Evolutionary conservation across 2,329 filamentous ascomycete species (phyloP), one percentile per base, ranked within the genome.

Genomic region (Laburnicola sp.): DNA sequence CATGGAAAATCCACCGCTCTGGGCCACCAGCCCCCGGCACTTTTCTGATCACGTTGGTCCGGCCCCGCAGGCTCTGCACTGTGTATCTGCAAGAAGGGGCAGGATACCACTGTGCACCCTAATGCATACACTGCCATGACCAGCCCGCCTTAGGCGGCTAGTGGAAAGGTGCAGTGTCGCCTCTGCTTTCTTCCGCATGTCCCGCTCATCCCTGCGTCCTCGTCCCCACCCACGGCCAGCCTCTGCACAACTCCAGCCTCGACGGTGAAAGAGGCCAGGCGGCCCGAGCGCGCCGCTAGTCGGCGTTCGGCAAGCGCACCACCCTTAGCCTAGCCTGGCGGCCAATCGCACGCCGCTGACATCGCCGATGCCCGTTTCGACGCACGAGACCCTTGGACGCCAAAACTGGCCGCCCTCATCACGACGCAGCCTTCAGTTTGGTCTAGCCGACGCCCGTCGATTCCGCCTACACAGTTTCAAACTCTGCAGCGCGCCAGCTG

Each of bases 361-460:
- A 44, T 45, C 61, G 62, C 61, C 54, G 62, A 63, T 68, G 55
- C 52, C 63, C 63, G 63, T 66, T 66, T 63, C 56, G 57, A 56
- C 16, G 50, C 56, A 56, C 55, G 43, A 48, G 52, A 60, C 61
- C 63, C 63, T 63, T 62, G 62, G 58, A 50, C 36, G 36, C 28
- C 53, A 40, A 50, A 53, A 45, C 43, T 60, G 43, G 38, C 53
- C 58, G 56, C 54, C 60, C 50, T 50, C 41, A 48, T 49, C 48
- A 47, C 37, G 51, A 37, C 37, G 45, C 32, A 37, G 47, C 26
- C 44, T 37, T 27, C 50, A 25, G 40, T 28, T 6, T 45, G 45
- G 39, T 11, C 22, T 39, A 10, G 40, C 23, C 28, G 32, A 37
- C 26, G 30, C 40, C 40, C 25, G 31, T 32, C 31, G 26, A 45